Evolutionary conservation across 345 rosid genomes (phyloP).

Genomic region (Eucalyptus cloeziana): DNA sequence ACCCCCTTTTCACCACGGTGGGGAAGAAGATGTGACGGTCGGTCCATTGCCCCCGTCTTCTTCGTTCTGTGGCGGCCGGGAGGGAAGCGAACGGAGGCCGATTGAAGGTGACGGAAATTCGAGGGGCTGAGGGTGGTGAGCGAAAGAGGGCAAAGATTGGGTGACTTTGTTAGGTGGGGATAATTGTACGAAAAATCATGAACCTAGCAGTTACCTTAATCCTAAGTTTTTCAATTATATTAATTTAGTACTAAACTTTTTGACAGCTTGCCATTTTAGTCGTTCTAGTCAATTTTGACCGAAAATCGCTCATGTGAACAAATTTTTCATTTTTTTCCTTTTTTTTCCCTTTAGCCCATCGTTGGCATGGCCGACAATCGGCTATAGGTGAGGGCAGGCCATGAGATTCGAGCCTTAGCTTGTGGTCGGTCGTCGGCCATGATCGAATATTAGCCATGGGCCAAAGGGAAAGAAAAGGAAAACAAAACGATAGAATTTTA

Average conservation of each 20-base stretch:
- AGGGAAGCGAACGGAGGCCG: fast-evolving
- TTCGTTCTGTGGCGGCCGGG: not conserved
- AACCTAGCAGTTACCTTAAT: fast-evolving
- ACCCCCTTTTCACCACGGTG: not conserved
- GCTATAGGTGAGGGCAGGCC: fast-evolving
- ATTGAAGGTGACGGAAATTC: not conserved
- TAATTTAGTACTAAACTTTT: fast-evolving
- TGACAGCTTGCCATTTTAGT: fast-evolving
- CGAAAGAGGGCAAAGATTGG: not conserved
- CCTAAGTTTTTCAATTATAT: fast-evolving
- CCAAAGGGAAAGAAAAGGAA: not conserved
- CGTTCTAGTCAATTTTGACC: fast-evolving
- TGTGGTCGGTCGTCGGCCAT: fast-evolving
- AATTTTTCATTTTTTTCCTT: fast-evolving
- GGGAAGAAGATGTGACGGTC: not conserved
- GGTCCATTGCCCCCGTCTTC: not conserved
- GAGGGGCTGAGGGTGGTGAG: fast-evolving
- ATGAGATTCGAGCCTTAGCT: too few species aligned
- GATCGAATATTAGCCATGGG: not conserved
- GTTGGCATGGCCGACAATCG: fast-evolving
- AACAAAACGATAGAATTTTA: too few species aligned
- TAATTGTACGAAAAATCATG: not conserved
- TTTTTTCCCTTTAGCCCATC: not conserved
- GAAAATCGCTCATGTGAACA: not conserved
- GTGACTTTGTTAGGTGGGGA: not conserved